Evolutionary conservation across 257 asterid genomes (phyloP), one percentile per base, ranked within the genome.

Genomic region (Nicotiana noctiflora): DNA sequence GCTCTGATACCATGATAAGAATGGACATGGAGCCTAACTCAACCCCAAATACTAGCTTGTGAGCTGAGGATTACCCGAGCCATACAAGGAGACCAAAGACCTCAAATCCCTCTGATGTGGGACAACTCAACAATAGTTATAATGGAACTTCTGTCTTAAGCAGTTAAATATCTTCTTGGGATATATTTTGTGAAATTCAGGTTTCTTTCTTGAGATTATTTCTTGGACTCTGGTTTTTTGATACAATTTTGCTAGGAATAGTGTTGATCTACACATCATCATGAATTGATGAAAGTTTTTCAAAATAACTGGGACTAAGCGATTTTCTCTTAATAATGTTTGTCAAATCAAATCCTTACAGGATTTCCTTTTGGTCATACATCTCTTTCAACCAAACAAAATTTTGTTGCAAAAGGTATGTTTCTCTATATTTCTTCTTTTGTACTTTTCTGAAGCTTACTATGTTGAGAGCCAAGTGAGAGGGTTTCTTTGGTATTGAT

Each of bases 401-500:
- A 91, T 89, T 89, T 89, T 88, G 91, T 88, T 79, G 92, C 93
- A 27, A 95, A 95, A 92, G 99, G 98, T 95, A 90, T 89, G 95
- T 83, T 46, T 46, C 60, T 46, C 40, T 23, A 72, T 72, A 3
- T 76, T 86, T 86, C 80, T 83, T 83, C 29, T 27, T 27, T 75
- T 60, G 44, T 44, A 25, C 37, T 2, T 83, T 27, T 81, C 76
- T 62, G 51, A 61, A 72, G 53, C 67, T 44, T 84, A 70, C 72
- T 17, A 32, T 49, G 83, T 44, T 62, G 84, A 53, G 79, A 83
- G 80, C 76, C 76, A 76, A 77, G 82, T 9, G 51, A 63, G 80
- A 76, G 74, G 75, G 80, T 59, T 23, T 74, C 17, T 74, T 74
- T 46, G 61, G 44, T 49, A 49, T 23, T 74, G 61, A 49, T 74